A percentile compares a stretch with the other conserved stretches of the same genome.
Evolutionary conservation across 2,329 filamentous ascomycete species (phyloP).

Genomic region (Geosmithia morbida): DNA sequence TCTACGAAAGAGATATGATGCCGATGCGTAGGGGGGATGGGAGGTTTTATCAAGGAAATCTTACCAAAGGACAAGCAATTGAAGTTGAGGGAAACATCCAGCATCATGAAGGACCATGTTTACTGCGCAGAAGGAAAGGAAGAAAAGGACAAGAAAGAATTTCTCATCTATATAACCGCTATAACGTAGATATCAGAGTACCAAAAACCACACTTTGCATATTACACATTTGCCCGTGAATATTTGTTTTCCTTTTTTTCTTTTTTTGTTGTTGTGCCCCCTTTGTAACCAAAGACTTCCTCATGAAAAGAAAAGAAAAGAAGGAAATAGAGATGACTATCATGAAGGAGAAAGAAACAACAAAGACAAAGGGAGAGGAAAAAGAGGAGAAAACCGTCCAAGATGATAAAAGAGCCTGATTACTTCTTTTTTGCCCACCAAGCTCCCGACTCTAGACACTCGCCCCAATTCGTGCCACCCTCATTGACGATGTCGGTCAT

Average conservation of each 20-base stretch:
- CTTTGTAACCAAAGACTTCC: too few relatives aligned
- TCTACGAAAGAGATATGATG: constrained; percentile 65
- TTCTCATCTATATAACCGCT: not conserved
- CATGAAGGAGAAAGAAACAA: too few relatives aligned
- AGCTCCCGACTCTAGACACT: constrained; percentile 71
- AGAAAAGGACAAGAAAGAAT: not conserved
- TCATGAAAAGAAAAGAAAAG: too few relatives aligned
- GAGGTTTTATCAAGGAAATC: too few relatives aligned
- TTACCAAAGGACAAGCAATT: not conserved
- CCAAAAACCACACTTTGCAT: not conserved
- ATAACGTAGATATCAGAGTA: not conserved
- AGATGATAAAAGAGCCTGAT: not conserved
- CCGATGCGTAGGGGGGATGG: constrained; percentile 14
- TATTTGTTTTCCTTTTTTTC: not conserved
- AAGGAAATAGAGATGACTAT: too few relatives aligned
- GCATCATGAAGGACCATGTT: too few relatives aligned
- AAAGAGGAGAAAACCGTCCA: not conserved
- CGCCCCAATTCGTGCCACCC: constrained; percentile 61
- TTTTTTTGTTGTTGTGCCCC: not conserved
- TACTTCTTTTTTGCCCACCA: constrained; percentile 63
- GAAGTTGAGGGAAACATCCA: too few relatives aligned
- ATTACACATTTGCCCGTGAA: not conserved
- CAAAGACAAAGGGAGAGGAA: not conserved
- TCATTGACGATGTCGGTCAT: constrained; percentile 64
- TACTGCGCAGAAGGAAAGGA: too few relatives aligned